These are phyloP conservation scores for Naganishia friedmannii DNA, from an alignment of 768 basidiomycete genomes.

Conservation along the genomic window DNA sequence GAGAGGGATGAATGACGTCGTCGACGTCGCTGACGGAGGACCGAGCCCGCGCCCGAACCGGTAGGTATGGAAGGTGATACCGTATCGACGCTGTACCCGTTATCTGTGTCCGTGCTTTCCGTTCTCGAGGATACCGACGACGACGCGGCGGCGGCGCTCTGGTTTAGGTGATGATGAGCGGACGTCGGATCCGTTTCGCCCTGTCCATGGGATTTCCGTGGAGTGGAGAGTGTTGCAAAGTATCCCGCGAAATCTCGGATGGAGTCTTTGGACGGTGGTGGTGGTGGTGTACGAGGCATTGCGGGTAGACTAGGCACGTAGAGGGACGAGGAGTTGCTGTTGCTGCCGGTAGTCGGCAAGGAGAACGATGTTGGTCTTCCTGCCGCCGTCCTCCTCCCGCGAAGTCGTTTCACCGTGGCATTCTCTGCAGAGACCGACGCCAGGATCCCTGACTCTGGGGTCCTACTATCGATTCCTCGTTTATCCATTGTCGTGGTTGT, in stretches of 20 bases:
- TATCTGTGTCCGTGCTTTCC: constrained; percentile 2
- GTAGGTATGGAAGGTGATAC: constrained; percentile 4
- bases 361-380: neutral
- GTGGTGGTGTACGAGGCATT: constrained; percentile 12
- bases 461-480: neutral
- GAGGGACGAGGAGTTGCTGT: neutral
- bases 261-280: constrained; percentile 8
- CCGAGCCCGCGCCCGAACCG: neutral
- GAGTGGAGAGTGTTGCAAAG: constrained; percentile 1
- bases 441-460: neutral
- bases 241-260: constrained; percentile 21
- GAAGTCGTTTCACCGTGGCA: neutral
- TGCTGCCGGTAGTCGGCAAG: neutral
- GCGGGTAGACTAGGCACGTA: neutral
- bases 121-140: neutral
- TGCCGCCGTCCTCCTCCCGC: neutral
- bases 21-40: neutral
- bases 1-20: constrained; percentile 3
- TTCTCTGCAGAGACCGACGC: neutral
- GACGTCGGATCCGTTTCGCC: constrained; percentile 5
- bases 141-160: neutral
- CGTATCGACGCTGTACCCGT: constrained; percentile 11
- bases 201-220: neutral
- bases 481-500: neutral
- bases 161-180: neutral